Evolutionary conservation across 1,284 basidiomycete species (phyloP).

Genomic region (Ustilago hordei): DNA sequence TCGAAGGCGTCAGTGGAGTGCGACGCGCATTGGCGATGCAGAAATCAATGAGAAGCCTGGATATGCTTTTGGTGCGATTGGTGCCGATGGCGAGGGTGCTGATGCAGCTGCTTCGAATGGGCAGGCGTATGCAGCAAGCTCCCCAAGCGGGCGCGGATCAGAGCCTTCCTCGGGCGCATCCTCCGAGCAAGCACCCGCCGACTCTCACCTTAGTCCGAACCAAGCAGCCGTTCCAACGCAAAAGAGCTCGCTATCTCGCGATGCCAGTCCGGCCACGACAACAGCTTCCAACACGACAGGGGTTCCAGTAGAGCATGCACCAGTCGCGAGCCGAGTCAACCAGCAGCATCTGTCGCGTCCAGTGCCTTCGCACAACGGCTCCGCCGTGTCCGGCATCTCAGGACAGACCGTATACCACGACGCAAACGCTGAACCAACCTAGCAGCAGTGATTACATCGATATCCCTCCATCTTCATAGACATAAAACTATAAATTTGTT

Average conservation of each 20-base stretch:
- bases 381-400: slow-evolving; percentile 30
- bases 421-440: slow-evolving; percentile 2
- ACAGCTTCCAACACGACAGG: background rate
- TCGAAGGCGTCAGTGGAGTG: slow-evolving; percentile 40
- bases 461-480: background rate
- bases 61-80: slow-evolving; percentile 38
- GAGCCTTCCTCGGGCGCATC: slow-evolving; percentile 22
- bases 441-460: background rate
- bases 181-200: slow-evolving; percentile 12
- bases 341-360: slow-evolving; percentile 14
- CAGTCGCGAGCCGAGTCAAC: background rate
- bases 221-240: slow-evolving; percentile 4
- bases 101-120: background rate
- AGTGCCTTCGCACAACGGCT: slow-evolving; percentile 21
- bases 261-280: background rate
- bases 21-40: slow-evolving; percentile 35
- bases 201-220: background rate
- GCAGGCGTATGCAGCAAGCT: slow-evolving; percentile 9
- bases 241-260: slow-evolving; percentile 15
- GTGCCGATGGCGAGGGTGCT: slow-evolving; percentile 5
- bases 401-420: slow-evolving; percentile 46
- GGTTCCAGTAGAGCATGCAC: slow-evolving; percentile 14
- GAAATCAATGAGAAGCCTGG: slow-evolving; percentile 23
- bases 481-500: background rate
- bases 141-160: slow-evolving; percentile 8